Conservation (phyloP, 2,329 filamentous ascomycete genomes). For the Biscogniauxia marginata region DNA sequence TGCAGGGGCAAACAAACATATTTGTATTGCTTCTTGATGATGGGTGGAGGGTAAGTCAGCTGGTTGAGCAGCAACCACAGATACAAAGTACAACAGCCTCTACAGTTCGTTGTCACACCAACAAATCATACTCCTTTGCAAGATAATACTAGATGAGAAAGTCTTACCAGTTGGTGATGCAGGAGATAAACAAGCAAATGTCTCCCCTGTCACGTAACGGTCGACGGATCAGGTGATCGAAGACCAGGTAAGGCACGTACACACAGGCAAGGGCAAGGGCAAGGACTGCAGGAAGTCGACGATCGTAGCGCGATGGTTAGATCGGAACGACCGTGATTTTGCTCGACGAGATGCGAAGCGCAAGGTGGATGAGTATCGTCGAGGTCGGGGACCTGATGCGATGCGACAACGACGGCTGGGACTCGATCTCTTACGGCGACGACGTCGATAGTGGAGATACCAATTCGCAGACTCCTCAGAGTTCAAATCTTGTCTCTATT, state of each 20-base stretch:
- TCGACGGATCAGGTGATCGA: constrained; percentile 33
- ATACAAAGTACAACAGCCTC: too few relatives aligned
- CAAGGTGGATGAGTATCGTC: constrained; percentile 29
- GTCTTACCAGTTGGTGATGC: constrained; percentile 66
- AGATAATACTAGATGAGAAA: constrained; percentile 16
- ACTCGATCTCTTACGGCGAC: constrained; percentile 29
- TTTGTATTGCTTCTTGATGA: too few relatives aligned
- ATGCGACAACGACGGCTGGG: constrained; percentile 30
- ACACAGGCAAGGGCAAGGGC: constrained; percentile 25
- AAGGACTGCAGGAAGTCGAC: too few relatives aligned
- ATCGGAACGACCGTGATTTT: constrained; percentile 21
- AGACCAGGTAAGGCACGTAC: constrained; percentile 24
- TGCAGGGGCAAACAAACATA: too few relatives aligned
- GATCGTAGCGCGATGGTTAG: constrained; percentile 20
- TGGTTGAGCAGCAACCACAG: too few relatives aligned
- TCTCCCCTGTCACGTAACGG: constrained; percentile 65
- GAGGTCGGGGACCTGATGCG: constrained; percentile 30
- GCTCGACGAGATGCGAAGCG: constrained; percentile 27
- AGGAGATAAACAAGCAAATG: constrained; percentile 99
- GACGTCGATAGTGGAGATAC: constrained; percentile 16
- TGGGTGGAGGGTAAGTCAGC: too few relatives aligned
- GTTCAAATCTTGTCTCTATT: constrained; percentile 29
- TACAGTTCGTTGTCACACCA: background rate
- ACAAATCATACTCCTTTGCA: background rate
- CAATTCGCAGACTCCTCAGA: constrained; percentile 10